These are phyloP conservation scores for Lunasporangiospora selenospora DNA, from an alignment of 192 early-diverging fungal species.

Conservation along the genomic window DNA sequence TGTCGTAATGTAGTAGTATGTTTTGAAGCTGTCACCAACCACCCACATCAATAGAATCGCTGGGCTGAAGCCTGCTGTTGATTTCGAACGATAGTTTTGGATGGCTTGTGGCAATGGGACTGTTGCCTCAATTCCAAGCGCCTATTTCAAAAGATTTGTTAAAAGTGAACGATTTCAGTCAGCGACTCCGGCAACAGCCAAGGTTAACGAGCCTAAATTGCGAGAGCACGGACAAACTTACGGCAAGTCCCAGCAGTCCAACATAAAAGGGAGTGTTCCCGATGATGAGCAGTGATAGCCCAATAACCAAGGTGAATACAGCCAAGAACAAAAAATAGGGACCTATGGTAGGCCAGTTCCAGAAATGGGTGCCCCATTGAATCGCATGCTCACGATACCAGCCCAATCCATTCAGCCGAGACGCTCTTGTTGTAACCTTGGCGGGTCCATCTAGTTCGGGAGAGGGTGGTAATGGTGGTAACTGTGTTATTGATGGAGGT, in stretches of 20 bases:
- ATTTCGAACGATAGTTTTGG: slow-evolving; percentile 51
- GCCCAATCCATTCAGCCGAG: slow-evolving; percentile 14
- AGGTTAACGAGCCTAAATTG: too few relatives aligned
- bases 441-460: slow-evolving; percentile 4
- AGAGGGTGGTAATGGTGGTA: not conserved
- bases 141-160: too few relatives aligned
- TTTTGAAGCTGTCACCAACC: slow-evolving; percentile 63
- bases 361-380: slow-evolving; percentile 33
- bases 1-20: slow-evolving; percentile 61
- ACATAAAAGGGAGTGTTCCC: slow-evolving; percentile 40
- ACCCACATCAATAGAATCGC: slow-evolving; percentile 56
- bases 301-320: slow-evolving; percentile 26
- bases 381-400: slow-evolving; percentile 34
- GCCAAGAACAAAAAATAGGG: slow-evolving; percentile 36
- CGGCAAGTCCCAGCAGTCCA: slow-evolving; percentile 33
- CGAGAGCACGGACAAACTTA: slow-evolving; percentile 17
- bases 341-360: slow-evolving; percentile 41
- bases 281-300: slow-evolving; percentile 35
- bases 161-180: too few relatives aligned
- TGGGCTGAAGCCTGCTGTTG: slow-evolving; percentile 59
- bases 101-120: slow-evolving; percentile 65
- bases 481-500: not conserved
- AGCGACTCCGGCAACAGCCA: too few relatives aligned
- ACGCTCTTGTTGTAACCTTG: slow-evolving; percentile 21
- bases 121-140: slow-evolving; percentile 63